A percentile compares a stretch with the other conserved stretches of the same genome.
phyloP scores from a whole-genome alignment of 169 alveolate genomes.

The Eimeria nieschulzi region DNA sequence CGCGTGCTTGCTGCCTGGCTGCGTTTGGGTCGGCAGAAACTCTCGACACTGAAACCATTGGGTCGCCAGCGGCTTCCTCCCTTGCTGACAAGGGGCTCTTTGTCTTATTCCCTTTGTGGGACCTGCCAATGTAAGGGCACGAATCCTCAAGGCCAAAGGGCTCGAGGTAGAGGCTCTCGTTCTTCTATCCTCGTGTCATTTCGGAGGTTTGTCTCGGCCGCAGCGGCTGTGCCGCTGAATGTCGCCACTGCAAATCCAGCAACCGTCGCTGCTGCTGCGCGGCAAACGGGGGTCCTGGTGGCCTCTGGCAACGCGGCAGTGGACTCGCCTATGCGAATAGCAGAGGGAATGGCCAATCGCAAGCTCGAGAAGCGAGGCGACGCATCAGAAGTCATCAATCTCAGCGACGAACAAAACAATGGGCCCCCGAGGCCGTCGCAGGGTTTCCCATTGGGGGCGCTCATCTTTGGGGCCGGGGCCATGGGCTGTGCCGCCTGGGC shows the following conservation, averaged over 20 bases:
- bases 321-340: constrained; percentile 1
- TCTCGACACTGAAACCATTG: background rate
- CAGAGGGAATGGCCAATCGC: background rate
- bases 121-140: too few species aligned
- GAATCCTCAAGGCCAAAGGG: too few species aligned
- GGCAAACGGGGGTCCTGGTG: constrained; percentile 33
- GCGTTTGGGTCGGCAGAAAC: background rate
- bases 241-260: constrained; percentile 29
- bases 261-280: constrained; percentile 38
- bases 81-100: too few species aligned
- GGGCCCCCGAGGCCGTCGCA: background rate
- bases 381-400: background rate
- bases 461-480: constrained; percentile 10
- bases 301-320: constrained; percentile 34
- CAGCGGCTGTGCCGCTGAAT: constrained; percentile 3
- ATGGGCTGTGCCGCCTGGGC: constrained; percentile 22
- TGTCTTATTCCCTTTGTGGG: too few species aligned
- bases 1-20: background rate
- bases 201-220: background rate
- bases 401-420: background rate
- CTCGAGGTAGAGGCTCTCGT: too few species aligned
- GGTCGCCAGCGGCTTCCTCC: background rate
- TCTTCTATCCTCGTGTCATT: too few species aligned
- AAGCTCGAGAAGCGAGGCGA: background rate
- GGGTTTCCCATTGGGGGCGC: constrained; percentile 15